Evolutionary conservation across 2,329 filamentous ascomycete genomes (phyloP), one percentile per base, ranked within the genome.

Genomic region (Colletotrichum cuscutae): DNA sequence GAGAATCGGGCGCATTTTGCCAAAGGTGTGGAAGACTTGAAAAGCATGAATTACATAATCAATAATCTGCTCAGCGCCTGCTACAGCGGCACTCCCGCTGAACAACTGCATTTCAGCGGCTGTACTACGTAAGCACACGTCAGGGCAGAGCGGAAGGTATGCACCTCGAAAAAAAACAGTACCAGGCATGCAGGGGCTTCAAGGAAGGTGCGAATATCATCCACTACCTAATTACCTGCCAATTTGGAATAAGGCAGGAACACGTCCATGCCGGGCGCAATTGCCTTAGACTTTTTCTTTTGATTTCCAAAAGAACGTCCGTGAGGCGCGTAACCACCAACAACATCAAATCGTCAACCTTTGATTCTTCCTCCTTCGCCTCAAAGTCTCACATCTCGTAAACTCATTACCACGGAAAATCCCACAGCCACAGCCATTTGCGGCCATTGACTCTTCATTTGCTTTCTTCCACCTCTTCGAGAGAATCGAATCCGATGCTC

Each of bases 111-210:
- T 4, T 68, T 1, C 6, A 6, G 57, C n/a, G n/a, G 54, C 9
- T 60, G 30, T 22, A 35, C 15, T n/a, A 22, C 9, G 7, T 13
- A 46, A 62, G 49, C 57, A 42, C 32, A 35, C 32, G 32, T 11
- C 32, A 35, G 37, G 37, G 13, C 37, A 42, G 58, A 35, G 52
- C 2, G 11, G 32, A 35, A 65, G 42, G 57, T 28, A 28, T 13
- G 60, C 35, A 65, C 67, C 53, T 59, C 53, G 2, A 7, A 56
- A 65, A 7, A 65, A 69, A 53, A 68, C 15, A 19, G 66, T n/a
- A 57, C 24, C 37, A n/a, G 37, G 37, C 3, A 15, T 42, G 4
- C 13, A 19, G 12, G 12, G 37, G 6, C 12, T 7, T 49, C 3
- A 9, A 49, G 42, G 42, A 49, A 49, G 42, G 42, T 49, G 42